phyloP scores from a whole-genome alignment of 306 rosid genomes.

The Quercus rubra region DNA sequence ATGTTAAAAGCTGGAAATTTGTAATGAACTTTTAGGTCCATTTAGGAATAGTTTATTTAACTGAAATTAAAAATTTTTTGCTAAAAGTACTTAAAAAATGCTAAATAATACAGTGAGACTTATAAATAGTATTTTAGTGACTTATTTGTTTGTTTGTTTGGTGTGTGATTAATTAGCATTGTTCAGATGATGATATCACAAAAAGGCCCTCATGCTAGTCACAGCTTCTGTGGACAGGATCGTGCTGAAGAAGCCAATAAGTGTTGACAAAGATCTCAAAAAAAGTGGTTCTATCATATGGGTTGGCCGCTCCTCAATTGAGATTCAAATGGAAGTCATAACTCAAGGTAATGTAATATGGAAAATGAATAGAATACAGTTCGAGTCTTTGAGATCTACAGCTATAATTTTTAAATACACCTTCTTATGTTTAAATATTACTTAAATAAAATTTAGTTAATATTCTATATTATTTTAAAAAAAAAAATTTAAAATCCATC shows the following conservation, averaged over 20 bases:
- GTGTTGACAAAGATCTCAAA: constrained; percentile 73
- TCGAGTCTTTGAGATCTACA: too few relatives aligned
- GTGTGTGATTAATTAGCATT: constrained; percentile 54
- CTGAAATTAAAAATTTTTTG: too few relatives aligned
- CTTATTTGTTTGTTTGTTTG: background rate
- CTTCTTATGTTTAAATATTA: too few relatives aligned
- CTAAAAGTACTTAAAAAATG: accelerated
- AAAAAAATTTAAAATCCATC: too few relatives aligned
- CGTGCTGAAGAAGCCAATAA: constrained; percentile 78
- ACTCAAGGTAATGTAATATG: constrained; percentile 45
- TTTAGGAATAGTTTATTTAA: too few relatives aligned
- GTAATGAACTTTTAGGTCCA: too few relatives aligned
- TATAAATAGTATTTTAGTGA: background rate
- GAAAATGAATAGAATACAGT: too few relatives aligned
- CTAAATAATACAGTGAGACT: accelerated
- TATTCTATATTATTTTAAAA: too few relatives aligned
- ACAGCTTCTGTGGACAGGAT: constrained; percentile 97
- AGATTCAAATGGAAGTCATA: constrained; percentile 76
- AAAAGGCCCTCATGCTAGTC: constrained; percentile 88
- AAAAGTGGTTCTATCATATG: constrained; percentile 88
- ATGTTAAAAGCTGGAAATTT: too few relatives aligned
- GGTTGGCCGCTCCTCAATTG: constrained; percentile 94
- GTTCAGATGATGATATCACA: constrained; percentile 69
- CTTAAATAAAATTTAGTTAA: too few relatives aligned
- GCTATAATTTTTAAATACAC: too few relatives aligned